Evolutionary conservation across 2,329 filamentous ascomycete genomes (phyloP), one percentile per base, ranked within the genome.

Genomic region (Immersiporthe knoxdaviesiana): DNA sequence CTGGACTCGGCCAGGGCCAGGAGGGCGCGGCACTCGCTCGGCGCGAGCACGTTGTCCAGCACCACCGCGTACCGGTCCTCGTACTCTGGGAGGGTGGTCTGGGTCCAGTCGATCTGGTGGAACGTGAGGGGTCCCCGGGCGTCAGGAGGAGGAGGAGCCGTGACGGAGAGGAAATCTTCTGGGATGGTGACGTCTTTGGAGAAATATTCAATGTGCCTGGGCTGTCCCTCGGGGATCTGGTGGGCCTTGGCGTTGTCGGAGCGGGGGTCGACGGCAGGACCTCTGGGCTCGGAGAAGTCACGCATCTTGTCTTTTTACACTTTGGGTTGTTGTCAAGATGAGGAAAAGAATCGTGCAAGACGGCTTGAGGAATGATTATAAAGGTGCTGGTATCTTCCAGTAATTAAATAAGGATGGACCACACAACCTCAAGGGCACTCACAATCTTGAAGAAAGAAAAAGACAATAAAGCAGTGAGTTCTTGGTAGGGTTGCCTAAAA

Each of bases 21-120:
- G 0, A 93, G 81, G 41, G 83, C 75, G 0, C 78, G 75, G 78
- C 92, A 94, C 80, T 94, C 92, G 11, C 80, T 76, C n/a, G 83
- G 80, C 16, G 83, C 86, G 68, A 92, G 76, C n/a, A 89, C 84
- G 70, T 89, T 82, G 76, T 92, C 89, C 5, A 92, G 81, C 0
- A 92, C 79, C 10, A 86, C 84, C 6, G 90, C 90, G 76, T 88
- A 90, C 21, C 78, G 74, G 41, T 81, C 79, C 32, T 81, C 77
- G 78, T 88, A 89, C 72, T 87, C 81, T 1, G 84, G 84, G 2
- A 92, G 76, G 0, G 74, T 72, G 24, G 82, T 84, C 60, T 79
- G 74, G 11, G 76, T 72, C 74, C 90, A 91, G 77, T 91, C 81
- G 74, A 92, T 84, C 21, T 77, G 78, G 2, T 77, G 76, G 56